Percentiles rank a stretch among this genome's conserved stretches.
Evolutionary conservation across 495 filamentous ascomycete species (phyloP).

Genomic region (Penicillium angulare): DNA sequence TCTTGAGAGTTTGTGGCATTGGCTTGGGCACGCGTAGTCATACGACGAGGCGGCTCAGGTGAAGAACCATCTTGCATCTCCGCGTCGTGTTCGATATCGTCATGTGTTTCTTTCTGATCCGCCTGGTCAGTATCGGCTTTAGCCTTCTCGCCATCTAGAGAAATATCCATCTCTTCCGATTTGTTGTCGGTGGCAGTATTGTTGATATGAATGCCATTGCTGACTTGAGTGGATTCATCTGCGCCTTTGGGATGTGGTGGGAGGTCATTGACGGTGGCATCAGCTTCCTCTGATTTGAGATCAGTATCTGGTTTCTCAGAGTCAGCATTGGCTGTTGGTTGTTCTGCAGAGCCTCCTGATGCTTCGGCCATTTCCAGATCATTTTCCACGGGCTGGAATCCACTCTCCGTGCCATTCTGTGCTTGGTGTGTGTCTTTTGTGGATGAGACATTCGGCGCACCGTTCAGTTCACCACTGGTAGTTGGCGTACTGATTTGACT

Average conservation of each 20-base stretch:
- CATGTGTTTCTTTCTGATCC: slow-evolving; percentile 10
- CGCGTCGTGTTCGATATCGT: slow-evolving; percentile 29
- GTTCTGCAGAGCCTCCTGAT: slow-evolving; percentile 6
- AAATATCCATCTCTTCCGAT: slow-evolving; percentile 7
- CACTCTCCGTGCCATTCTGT: slow-evolving; percentile 8
- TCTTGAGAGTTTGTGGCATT: slow-evolving; percentile 46
- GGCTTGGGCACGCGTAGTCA: slow-evolving; percentile 66
- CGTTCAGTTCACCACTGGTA: slow-evolving; percentile 1
- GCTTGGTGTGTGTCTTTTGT: slow-evolving; percentile 8
- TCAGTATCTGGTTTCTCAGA: slow-evolving; percentile 16
- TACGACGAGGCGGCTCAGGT: slow-evolving; percentile 55
- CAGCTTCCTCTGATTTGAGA: slow-evolving; percentile 42
- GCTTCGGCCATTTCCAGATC: slow-evolving; percentile 50
- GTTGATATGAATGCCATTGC: neutral
- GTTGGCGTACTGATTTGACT: slow-evolving; percentile 13
- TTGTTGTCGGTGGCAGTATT: slow-evolving; percentile 5
- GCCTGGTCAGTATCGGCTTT: neutral
- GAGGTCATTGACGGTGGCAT: slow-evolving; percentile 38
- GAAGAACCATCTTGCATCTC: slow-evolving; percentile 42
- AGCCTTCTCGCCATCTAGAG: slow-evolving; percentile 12
- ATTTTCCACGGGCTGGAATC: slow-evolving; percentile 10
- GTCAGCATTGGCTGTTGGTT: neutral
- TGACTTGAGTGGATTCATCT: slow-evolving; percentile 1
- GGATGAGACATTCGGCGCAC: slow-evolving; percentile 8
- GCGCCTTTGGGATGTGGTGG: slow-evolving; percentile 31